Percentiles rank a stretch among this genome's conserved stretches.
phyloP scores from a whole-genome alignment of 1,139 yeast genomes.

The Taphrina populina region DNA sequence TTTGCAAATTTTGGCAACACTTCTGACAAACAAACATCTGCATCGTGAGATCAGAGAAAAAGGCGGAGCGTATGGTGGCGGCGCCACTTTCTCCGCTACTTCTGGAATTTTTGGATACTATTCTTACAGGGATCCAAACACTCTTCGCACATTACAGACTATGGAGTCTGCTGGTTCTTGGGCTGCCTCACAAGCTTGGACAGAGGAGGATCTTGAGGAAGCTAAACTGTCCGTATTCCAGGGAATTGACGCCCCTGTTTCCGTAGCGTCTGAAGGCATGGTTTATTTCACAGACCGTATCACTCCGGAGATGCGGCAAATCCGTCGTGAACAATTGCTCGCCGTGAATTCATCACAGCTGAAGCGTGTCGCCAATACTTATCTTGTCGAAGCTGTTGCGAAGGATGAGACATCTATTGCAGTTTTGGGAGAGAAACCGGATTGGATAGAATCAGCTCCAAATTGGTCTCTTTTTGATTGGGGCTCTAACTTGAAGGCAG shows the following conservation, averaged over 20 bases:
- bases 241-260: slow-evolving; percentile 83
- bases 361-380: slow-evolving; percentile 60
- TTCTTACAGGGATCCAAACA: slow-evolving; percentile 92
- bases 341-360: slow-evolving; percentile 66
- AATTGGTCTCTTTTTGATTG: slow-evolving; percentile 37
- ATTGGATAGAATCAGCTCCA: slow-evolving; percentile 33
- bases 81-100: slow-evolving; percentile 76
- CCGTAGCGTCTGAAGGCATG: slow-evolving; percentile 76
- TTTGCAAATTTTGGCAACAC: slow-evolving; percentile 74
- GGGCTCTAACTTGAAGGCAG: slow-evolving; percentile 26
- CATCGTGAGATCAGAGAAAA: slow-evolving; percentile 91
- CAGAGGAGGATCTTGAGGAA: slow-evolving; percentile 69
- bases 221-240: slow-evolving; percentile 91
- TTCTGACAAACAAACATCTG: slow-evolving; percentile 75
- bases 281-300: slow-evolving; percentile 65
- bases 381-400: slow-evolving; percentile 47
- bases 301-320: slow-evolving; percentile 76
- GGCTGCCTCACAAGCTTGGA: slow-evolving; percentile 56
- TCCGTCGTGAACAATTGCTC: slow-evolving; percentile 64
- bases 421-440: slow-evolving; percentile 37
- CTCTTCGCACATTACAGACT: slow-evolving; percentile 63
- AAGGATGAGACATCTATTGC: slow-evolving; percentile 36
- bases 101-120: slow-evolving; percentile 80
- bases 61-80: slow-evolving; percentile 98
- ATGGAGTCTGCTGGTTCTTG: slow-evolving; percentile 59